Evolutionary conservation across 257 asterid species (phyloP).

Genomic region (Thymus mandschuricus): DNA sequence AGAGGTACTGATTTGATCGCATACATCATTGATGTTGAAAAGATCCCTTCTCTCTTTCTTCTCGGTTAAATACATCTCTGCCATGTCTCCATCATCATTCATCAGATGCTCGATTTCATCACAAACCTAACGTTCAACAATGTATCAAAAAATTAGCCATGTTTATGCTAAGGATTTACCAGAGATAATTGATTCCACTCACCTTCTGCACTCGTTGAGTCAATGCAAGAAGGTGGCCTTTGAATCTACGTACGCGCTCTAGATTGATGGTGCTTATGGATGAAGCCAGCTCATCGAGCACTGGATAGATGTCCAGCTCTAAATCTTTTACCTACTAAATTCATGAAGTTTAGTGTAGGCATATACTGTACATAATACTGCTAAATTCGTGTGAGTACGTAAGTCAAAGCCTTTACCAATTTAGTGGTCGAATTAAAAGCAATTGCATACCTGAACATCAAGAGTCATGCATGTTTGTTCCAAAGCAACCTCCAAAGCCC

Average conservation of each 20-base stretch:
- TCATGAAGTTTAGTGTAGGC: slow-evolving; percentile 31
- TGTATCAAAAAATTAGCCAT: slow-evolving; percentile 13
- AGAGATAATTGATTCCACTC: slow-evolving; percentile 18
- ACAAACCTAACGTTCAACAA: slow-evolving; percentile 64
- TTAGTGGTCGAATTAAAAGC: slow-evolving; percentile 9
- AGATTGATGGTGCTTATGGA: slow-evolving; percentile 91
- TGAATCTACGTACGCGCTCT: slow-evolving; percentile 96
- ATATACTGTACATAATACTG: slow-evolving; percentile 18
- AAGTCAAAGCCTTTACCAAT: neutral
- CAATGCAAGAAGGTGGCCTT: slow-evolving; percentile 92
- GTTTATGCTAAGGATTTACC: slow-evolving; percentile 18
- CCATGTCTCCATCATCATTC: slow-evolving; percentile 99
- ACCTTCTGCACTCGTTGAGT: slow-evolving; percentile 98
- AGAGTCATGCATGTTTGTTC: slow-evolving; percentile 91
- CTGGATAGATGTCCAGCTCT: slow-evolving; percentile 88
- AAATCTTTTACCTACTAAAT: slow-evolving; percentile 81
- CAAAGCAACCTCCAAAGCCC: slow-evolving; percentile 95
- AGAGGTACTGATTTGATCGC: slow-evolving; percentile 47
- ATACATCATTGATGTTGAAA: slow-evolving; percentile 43
- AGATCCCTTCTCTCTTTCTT: slow-evolving; percentile 84
- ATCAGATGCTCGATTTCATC: slow-evolving; percentile 96
- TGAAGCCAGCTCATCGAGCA: slow-evolving; percentile 88
- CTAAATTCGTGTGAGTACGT: neutral
- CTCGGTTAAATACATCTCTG: slow-evolving; percentile 97
- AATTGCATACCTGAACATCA: slow-evolving; percentile 80